Evolutionary conservation across 1,284 basidiomycete species (phyloP), one percentile per base, ranked within the genome.

Genomic region (Malassezia brasiliensis): DNA sequence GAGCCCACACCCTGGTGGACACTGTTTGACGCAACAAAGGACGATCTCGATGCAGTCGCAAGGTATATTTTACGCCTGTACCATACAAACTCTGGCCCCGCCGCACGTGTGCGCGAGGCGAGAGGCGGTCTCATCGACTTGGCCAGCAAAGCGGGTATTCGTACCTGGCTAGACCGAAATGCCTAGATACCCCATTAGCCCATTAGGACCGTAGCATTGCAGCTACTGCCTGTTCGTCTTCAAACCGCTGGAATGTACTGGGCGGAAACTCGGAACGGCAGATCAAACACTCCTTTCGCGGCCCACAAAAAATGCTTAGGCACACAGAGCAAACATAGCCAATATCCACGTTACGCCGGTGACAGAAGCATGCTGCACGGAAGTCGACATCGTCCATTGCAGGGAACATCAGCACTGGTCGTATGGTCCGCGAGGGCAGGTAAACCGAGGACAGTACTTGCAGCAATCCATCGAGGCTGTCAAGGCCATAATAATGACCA

Each of bases 281-380:
- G 35, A 59, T 66, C n/a, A 62, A 17, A 45, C 64, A 66, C 12
- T 30, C 20, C 1, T 47, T 28, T 5, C 50, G 49, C 15, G 62
- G 64, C 34, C 46, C 52, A 45, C 64, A 65, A 54, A 64, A 65
- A 45, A 65, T 61, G 52, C 70, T 72, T 22, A 74, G 50, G 37
- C 72, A 74, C 20, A 73, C 70, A 28, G 64, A 67, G 76, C 94
- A 99, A 22, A 99, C 90, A 68, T 93, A 99, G 35, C 91, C 94
- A 50, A 98, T 83, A 69, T 98, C 93, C 36, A 98, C 84, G 44
- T 96, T 93, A 50, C 85, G 85, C 70, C 96, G 90, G 77, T 98
- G 94, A 76, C 94, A 99, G 78, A 99, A 98, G 75, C 94, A 98
- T 6, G 91, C 91, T 0, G 94, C 94, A 28, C 94, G 82, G 73